These are phyloP conservation scores for Fusarium anguioides DNA, from an alignment of 2,329 filamentous ascomycete species.

Conservation along the genomic window DNA sequence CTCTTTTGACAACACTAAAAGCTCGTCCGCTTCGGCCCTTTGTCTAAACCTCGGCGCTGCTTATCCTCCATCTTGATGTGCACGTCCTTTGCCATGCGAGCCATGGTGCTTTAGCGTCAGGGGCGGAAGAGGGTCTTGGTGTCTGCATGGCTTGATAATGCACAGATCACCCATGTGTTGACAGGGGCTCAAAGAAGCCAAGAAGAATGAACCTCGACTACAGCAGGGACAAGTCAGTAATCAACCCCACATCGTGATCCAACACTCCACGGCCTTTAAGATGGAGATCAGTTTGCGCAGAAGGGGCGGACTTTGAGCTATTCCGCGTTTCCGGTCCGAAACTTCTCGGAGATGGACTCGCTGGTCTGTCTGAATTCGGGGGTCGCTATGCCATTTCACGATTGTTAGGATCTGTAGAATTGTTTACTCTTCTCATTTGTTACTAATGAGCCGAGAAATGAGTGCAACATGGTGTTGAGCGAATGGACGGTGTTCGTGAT, in stretches of 20 bases:
- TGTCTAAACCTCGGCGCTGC: slow-evolving; percentile 5
- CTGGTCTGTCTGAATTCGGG: neutral
- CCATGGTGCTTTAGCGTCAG: slow-evolving; percentile 30
- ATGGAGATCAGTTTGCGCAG: slow-evolving; percentile 2
- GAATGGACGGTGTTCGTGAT: neutral
- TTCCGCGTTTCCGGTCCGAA: neutral
- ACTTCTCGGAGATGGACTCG: neutral
- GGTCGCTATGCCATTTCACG: neutral
- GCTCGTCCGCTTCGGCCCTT: slow-evolving; percentile 23
- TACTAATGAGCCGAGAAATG: too few species aligned
- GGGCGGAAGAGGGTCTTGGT: slow-evolving; percentile 17
- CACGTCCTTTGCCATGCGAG: slow-evolving; percentile 19
- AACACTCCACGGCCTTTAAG: slow-evolving; percentile 8
- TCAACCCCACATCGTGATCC: slow-evolving; percentile 18
- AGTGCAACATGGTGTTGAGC: neutral
- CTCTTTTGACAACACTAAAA: neutral
- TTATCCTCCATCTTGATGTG: slow-evolving; percentile 8
- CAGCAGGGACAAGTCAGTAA: neutral
- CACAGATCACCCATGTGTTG: slow-evolving; percentile 10
- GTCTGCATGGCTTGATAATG: slow-evolving; percentile 32
- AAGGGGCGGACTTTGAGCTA: neutral
- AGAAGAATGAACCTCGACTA: slow-evolving; percentile 10
- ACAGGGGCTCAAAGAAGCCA: slow-evolving; percentile 16
- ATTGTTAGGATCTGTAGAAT: neutral
- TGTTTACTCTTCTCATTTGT: too few species aligned